Evolutionary conservation across 805 yeast species (phyloP).

Genomic region (Kazachstania psychrophila): DNA sequence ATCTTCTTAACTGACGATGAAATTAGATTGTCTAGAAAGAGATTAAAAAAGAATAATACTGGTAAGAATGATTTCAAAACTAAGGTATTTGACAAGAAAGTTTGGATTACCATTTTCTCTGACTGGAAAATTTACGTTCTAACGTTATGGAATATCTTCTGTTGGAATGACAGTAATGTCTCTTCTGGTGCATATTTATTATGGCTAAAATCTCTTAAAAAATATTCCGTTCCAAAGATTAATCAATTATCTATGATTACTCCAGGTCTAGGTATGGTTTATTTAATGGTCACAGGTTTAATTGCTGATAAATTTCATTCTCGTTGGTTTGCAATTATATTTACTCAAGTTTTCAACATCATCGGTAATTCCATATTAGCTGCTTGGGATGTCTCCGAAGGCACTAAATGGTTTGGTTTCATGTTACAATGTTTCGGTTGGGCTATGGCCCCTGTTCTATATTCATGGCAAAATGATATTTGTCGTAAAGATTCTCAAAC

Average conservation of each 20-base stretch:
- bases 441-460: conserved; percentile 53
- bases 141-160: conserved; percentile 42
- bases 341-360: conserved; percentile 45
- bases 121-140: conserved; percentile 53
- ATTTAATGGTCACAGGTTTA: conserved; percentile 16
- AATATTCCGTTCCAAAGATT: conserved; percentile 35
- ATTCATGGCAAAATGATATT: conserved; percentile 51
- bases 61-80: conserved; percentile 23
- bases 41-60: conserved; percentile 32
- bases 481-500: conserved; percentile 45
- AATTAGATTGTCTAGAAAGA: conserved; percentile 40
- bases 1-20: conserved; percentile 48
- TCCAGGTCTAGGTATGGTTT: conserved; percentile 46
- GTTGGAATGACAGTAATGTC: conserved; percentile 49
- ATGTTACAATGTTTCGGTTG: conserved; percentile 48
- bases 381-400: conserved; percentile 45
- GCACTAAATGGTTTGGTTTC: conserved; percentile 54
- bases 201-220: conserved; percentile 47
- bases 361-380: conserved; percentile 45
- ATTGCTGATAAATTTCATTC: conserved; percentile 43
- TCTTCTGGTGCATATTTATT: conserved; percentile 45
- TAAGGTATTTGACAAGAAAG: conserved; percentile 33
- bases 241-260: conserved; percentile 45
- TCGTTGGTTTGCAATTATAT: conserved; percentile 45
- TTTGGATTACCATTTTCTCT: conserved; percentile 45